phyloP scores from a whole-genome alignment of 2,329 filamentous ascomycete genomes.

The Colletotrichum sp. region DNA sequence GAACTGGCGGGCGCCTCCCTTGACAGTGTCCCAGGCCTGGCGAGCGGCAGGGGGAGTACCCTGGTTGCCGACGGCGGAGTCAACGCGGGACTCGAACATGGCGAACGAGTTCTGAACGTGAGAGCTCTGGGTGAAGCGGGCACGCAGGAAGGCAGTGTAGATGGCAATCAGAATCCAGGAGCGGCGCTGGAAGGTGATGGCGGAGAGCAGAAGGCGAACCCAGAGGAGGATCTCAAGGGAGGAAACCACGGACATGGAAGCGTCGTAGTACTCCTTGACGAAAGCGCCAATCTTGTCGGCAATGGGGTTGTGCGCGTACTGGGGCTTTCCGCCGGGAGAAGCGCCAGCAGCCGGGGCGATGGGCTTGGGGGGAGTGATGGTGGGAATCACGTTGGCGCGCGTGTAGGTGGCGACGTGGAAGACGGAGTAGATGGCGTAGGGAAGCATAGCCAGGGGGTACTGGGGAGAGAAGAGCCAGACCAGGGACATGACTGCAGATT shows the following conservation, averaged over 20 bases:
- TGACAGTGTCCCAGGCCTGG: constrained; percentile 81
- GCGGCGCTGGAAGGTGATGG: constrained; percentile 85
- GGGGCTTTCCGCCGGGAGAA: constrained; percentile 62
- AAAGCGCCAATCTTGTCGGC: constrained; percentile 88
- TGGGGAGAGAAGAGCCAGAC: constrained; percentile 94
- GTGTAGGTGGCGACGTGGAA: constrained; percentile 99
- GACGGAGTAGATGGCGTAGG: constrained; percentile 95
- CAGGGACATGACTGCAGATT: constrained; percentile 78
- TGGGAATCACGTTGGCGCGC: constrained; percentile 90
- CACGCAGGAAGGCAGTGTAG: constrained; percentile 93
- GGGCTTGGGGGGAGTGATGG: constrained; percentile 71
- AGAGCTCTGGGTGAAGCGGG: constrained; percentile 85
- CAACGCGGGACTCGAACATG: constrained; percentile 75
- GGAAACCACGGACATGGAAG: constrained; percentile 92
- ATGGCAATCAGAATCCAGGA: constrained; percentile 86
- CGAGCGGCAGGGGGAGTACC: constrained; percentile 81
- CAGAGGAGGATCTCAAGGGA: constrained; percentile 87
- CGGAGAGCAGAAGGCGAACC: constrained; percentile 80
- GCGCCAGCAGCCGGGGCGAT: constrained; percentile 58
- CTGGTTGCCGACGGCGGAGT: constrained; percentile 84
- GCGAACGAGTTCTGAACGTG: constrained; percentile 88
- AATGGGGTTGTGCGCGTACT: constrained; percentile 61
- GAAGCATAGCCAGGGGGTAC: constrained; percentile 87
- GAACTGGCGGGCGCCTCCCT: constrained; percentile 74
- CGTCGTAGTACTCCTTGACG: constrained; percentile 97